Evolutionary conservation across 257 asterid genomes (phyloP).

Genomic region (Nemophila menziesii): DNA sequence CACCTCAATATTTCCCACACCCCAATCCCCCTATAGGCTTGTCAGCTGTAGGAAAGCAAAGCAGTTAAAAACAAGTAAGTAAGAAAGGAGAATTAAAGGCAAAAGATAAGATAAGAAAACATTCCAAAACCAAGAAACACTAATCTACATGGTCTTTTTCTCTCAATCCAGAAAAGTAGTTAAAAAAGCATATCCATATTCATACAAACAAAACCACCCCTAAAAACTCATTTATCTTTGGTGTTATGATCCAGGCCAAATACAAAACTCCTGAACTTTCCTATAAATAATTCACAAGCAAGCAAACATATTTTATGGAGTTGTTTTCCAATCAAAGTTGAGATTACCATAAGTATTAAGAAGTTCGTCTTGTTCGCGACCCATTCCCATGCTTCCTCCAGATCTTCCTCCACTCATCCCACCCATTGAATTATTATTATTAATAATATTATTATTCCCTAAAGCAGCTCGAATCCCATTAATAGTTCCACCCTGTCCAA

Average conservation of each 20-base stretch:
- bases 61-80: not conserved
- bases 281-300: not conserved
- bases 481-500: slow-evolving; percentile 34
- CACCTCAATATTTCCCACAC: no score
- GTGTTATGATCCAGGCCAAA: not conserved
- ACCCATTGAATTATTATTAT: slow-evolving; percentile 35
- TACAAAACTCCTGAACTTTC: not conserved
- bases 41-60: not conserved
- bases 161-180: no score
- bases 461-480: slow-evolving; percentile 44
- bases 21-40: not conserved
- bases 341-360: slow-evolving; percentile 46
- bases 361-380: slow-evolving; percentile 43
- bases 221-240: not conserved
- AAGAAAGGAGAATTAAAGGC: not conserved
- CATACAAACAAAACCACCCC: not conserved
- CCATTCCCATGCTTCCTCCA: slow-evolving; percentile 43
- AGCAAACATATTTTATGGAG: slow-evolving; percentile 23
- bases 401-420: slow-evolving; percentile 65
- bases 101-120: not conserved
- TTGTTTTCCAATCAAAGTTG: slow-evolving; percentile 63
- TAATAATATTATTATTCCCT: no score
- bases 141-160: not conserved
- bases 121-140: not conserved
- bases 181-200: no score